Evolutionary conservation across 2,329 filamentous ascomycete species (phyloP).

Genomic region (Aspergillus sp.): DNA sequence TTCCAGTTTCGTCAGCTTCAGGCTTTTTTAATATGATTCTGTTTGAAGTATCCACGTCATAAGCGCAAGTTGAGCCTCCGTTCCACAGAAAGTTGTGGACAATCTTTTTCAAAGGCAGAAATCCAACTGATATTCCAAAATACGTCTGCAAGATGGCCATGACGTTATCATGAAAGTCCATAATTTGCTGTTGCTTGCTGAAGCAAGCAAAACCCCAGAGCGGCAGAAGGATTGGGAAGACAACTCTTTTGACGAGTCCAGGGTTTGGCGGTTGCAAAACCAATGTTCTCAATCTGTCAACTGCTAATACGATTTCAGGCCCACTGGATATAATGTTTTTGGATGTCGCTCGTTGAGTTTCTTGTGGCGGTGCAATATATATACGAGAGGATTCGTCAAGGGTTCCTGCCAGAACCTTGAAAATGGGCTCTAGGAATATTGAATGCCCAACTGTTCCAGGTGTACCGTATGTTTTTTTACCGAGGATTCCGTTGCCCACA

Average conservation of each 20-base stretch:
- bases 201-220: constrained; percentile 44
- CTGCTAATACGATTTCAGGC: constrained; percentile 28
- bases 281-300: constrained; percentile 38
- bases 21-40: constrained; percentile 31
- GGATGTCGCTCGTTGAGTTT: not conserved
- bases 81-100: constrained; percentile 44
- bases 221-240: constrained; percentile 41
- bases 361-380: constrained; percentile 26
- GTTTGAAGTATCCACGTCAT: constrained; percentile 21
- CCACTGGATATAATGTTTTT: constrained; percentile 26
- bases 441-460: constrained; percentile 41
- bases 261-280: constrained; percentile 45
- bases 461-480: constrained; percentile 40
- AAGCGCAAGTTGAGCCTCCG: constrained; percentile 41
- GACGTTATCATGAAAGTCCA: constrained; percentile 28
- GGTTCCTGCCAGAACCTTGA: constrained; percentile 37
- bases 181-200: constrained; percentile 30
- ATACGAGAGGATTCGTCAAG: constrained; percentile 23
- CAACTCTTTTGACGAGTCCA: constrained; percentile 41
- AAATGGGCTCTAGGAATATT: constrained; percentile 43
- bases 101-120: constrained; percentile 37
- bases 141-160: constrained; percentile 39
- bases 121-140: constrained; percentile 41
- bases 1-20: constrained; percentile 10
- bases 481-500: constrained; percentile 45